Evolutionary conservation across 2,329 filamentous ascomycete genomes (phyloP).

Genomic region (Ceratocystiopsis minuta): DNA sequence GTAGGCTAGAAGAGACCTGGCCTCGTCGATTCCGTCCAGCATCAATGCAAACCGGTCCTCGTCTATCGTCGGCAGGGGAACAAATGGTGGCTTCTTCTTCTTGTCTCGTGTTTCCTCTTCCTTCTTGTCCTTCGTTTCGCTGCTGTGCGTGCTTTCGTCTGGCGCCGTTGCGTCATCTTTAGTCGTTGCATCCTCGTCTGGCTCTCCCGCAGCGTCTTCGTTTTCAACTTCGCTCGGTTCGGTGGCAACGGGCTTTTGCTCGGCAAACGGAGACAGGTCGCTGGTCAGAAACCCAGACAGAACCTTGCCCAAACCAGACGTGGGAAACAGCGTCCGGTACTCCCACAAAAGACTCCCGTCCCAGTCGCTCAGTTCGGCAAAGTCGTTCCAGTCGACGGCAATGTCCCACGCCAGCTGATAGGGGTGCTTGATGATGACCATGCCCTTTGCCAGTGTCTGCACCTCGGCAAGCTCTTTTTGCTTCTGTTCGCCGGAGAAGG

Average conservation of each 20-base stretch:
- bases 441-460: slow-evolving; percentile 62
- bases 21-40: slow-evolving; percentile 49
- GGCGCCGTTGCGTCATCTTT: slow-evolving; percentile 19
- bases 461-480: slow-evolving; percentile 52
- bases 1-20: slow-evolving; percentile 63
- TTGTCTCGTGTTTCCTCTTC: neutral
- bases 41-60: slow-evolving; percentile 72
- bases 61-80: slow-evolving; percentile 40
- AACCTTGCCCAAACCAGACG: slow-evolving; percentile 64
- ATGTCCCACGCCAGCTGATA: slow-evolving; percentile 85
- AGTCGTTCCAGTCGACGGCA: slow-evolving; percentile 74
- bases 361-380: slow-evolving; percentile 54
- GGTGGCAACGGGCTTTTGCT: slow-evolving; percentile 15
- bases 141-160: neutral
- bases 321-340: slow-evolving; percentile 70
- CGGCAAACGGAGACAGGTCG: slow-evolving; percentile 70
- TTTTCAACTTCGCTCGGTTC: neutral
- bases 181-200: slow-evolving; percentile 21
- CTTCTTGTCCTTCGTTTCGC: slow-evolving; percentile 14
- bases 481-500: slow-evolving; percentile 50
- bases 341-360: slow-evolving; percentile 62
- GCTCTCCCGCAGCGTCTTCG: neutral
- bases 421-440: slow-evolving; percentile 91
- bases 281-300: slow-evolving; percentile 70
- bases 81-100: neutral